Conservation (phyloP, 164 flowering plant species). For the Aristolochia californica region DNA sequence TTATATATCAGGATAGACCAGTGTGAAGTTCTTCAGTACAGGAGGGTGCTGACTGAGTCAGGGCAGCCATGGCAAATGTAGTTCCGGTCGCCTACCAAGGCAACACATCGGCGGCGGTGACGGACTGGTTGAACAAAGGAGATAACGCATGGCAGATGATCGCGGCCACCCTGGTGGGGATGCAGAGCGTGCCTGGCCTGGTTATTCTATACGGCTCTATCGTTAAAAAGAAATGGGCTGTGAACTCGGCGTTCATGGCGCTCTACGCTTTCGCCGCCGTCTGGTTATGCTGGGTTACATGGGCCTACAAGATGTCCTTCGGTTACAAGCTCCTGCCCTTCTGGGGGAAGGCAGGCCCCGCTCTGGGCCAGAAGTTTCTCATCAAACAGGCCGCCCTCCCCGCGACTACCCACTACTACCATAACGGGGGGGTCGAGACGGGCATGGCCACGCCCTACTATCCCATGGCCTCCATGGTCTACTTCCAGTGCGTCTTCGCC, state of each 20-base stretch:
- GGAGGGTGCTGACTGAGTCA: too few species aligned
- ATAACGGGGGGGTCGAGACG: too few species aligned
- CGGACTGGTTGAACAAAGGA: conserved; percentile 15
- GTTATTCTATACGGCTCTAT: conserved; percentile 9
- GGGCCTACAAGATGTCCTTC: conserved; percentile 14
- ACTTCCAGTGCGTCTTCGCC: conserved; percentile 14
- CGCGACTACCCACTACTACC: too few species aligned
- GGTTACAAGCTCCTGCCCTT: conserved; percentile 10
- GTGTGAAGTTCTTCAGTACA: too few species aligned
- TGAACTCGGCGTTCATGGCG: conserved; percentile 16
- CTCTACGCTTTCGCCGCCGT: conserved; percentile 14
- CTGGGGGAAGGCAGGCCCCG: conserved; percentile 12
- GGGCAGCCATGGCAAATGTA: neutral
- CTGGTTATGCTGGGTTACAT: conserved; percentile 10
- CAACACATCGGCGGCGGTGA: conserved; percentile 1
- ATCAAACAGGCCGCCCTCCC: conserved; percentile 5
- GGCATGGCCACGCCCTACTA: conserved; percentile 6
- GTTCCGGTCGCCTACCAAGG: conserved; percentile 3
- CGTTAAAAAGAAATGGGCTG: conserved; percentile 16
- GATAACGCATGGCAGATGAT: conserved; percentile 14
- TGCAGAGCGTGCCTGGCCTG: conserved; percentile 11
- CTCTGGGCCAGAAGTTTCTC: conserved; percentile 12
- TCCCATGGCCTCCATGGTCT: conserved; percentile 16
- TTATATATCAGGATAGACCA: too few species aligned
- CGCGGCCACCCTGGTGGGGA: conserved; percentile 12